Conservation (phyloP, 352 stramenopile species). For the Phytophthora litchii region DNA sequence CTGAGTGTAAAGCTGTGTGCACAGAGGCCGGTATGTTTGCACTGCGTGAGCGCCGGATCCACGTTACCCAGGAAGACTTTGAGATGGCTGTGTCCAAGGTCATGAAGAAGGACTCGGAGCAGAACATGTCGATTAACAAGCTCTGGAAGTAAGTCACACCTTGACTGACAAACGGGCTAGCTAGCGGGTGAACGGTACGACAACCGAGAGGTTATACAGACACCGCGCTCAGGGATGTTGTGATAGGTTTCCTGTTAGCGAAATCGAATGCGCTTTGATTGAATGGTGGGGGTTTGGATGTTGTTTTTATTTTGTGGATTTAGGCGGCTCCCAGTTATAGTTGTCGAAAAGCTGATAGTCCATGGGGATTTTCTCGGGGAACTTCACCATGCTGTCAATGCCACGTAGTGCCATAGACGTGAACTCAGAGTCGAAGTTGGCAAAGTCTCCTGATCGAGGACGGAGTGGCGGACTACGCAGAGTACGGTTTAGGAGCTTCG, state of each 20-base stretch:
- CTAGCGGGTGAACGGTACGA: slow-evolving; percentile 18
- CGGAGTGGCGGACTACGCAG: slow-evolving; percentile 59
- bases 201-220: not conserved
- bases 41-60: slow-evolving; percentile 98
- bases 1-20: slow-evolving; percentile 99
- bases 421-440: slow-evolving; percentile 89
- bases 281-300: slow-evolving; percentile 15
- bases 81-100: slow-evolving; percentile 99
- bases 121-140: slow-evolving; percentile 98
- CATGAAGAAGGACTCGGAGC: slow-evolving; percentile 99
- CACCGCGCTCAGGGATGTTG: not conserved
- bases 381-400: slow-evolving; percentile 79
- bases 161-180: slow-evolving; percentile 2
- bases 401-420: slow-evolving; percentile 76
- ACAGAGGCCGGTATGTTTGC: slow-evolving; percentile 99
- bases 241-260: slow-evolving; percentile 14
- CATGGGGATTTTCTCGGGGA: slow-evolving; percentile 75
- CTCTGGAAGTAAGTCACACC: slow-evolving; percentile 97
- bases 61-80: slow-evolving; percentile 99
- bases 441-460: slow-evolving; percentile 68
- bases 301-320: slow-evolving; percentile 29
- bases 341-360: slow-evolving; percentile 89
- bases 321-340: slow-evolving; percentile 80
- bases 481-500: slow-evolving; percentile 46
- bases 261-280: slow-evolving; percentile 41